Percentiles rank a stretch among this genome's conserved stretches.
Conservation (phyloP, 2,329 filamentous ascomycete species). For the Stachybotrys elegans region DNA sequence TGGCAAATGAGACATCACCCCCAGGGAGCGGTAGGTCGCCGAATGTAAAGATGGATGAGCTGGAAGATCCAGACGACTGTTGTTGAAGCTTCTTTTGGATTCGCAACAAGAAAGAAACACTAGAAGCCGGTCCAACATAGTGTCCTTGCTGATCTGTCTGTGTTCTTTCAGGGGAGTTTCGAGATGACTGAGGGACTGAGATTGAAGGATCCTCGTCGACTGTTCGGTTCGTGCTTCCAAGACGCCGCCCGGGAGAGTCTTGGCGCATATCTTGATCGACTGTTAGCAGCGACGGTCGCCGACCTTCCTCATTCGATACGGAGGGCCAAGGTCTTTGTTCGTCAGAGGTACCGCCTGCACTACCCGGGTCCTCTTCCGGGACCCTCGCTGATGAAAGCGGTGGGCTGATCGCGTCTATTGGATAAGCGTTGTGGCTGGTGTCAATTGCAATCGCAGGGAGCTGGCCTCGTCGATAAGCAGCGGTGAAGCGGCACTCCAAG, state of each 20-base stretch:
- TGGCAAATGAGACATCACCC: conserved; percentile 25
- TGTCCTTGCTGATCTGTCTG: conserved; percentile 13
- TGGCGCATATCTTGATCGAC: no score
- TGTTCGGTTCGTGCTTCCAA: background rate
- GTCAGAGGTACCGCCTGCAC: no score
- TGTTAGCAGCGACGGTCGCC: no score
- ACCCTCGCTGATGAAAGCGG: no score
- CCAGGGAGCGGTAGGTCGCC: conserved; percentile 42
- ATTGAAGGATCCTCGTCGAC: background rate
- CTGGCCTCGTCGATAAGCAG: conserved; percentile 14
- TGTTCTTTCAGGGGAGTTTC: conserved; percentile 13
- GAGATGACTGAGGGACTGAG: conserved; percentile 8
- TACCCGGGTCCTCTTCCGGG: no score
- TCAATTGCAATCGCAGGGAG: conserved; percentile 17
- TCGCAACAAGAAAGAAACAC: conserved; percentile 12
- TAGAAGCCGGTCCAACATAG: conserved; percentile 14
- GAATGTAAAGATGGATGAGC: conserved; percentile 41
- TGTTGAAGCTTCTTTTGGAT: conserved; percentile 31
- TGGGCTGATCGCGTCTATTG: background rate
- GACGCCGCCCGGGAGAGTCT: background rate
- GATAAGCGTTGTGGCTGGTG: background rate
- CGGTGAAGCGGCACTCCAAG: conserved; percentile 18
- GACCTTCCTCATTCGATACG: no score
- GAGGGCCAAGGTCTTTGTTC: no score
- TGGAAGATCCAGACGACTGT: conserved; percentile 32